Evolutionary conservation across 371 early-diverging fungal species (phyloP).

Genomic region (Rhizopus arrhizus): DNA sequence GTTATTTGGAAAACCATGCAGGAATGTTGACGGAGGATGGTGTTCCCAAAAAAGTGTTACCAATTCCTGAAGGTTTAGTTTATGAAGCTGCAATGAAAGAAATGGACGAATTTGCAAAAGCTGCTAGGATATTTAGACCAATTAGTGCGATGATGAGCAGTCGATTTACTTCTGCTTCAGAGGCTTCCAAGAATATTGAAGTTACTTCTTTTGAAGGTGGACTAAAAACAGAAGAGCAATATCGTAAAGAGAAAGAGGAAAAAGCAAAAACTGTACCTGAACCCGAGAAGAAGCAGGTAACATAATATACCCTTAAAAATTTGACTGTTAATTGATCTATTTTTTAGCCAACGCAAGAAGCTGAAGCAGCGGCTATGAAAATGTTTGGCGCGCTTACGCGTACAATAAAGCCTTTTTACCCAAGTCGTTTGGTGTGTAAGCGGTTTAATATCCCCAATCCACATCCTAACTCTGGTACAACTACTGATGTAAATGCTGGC

Average conservation of each 20-base stretch:
- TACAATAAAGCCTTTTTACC: slow-evolving; percentile 62
- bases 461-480: slow-evolving; percentile 60
- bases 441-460: slow-evolving; percentile 83
- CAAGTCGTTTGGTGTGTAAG: slow-evolving; percentile 75
- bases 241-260: slow-evolving; percentile 44
- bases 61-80: slow-evolving; percentile 55
- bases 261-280: slow-evolving; percentile 30
- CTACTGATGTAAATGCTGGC: slow-evolving; percentile 26
- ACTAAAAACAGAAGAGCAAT: slow-evolving; percentile 50
- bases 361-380: slow-evolving; percentile 68
- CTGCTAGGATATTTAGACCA: slow-evolving; percentile 82
- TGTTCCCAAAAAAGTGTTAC: slow-evolving; percentile 30
- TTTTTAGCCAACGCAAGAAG: slow-evolving; percentile 55
- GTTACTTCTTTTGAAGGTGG: slow-evolving; percentile 54
- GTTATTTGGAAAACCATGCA: slow-evolving; percentile 72
- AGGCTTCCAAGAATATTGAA: slow-evolving; percentile 26
- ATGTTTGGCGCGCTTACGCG: slow-evolving; percentile 83
- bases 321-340: neutral
- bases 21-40: slow-evolving; percentile 45
- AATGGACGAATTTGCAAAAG: slow-evolving; percentile 77
- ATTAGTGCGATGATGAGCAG: slow-evolving; percentile 77
- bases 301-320: neutral
- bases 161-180: slow-evolving; percentile 70
- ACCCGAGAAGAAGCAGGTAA: slow-evolving; percentile 35
- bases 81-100: slow-evolving; percentile 68